Evolutionary conservation across 1,284 basidiomycete genomes (phyloP).

Genomic region (Testicularia cyperi): DNA sequence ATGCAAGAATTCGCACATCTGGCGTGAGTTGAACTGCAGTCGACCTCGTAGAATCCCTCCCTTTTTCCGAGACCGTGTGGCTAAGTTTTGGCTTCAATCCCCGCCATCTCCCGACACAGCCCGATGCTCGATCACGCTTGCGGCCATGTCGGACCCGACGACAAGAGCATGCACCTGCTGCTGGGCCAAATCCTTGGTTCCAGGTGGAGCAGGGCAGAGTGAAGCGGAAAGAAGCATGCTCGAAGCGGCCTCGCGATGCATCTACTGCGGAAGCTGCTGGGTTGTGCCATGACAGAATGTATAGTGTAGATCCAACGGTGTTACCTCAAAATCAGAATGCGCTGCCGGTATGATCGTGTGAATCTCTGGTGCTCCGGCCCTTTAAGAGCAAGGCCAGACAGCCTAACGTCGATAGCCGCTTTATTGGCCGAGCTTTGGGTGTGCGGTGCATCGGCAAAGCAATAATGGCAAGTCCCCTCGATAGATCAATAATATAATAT

Average conservation of each 20-base stretch:
- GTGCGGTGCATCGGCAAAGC: no score
- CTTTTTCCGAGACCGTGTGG: not conserved
- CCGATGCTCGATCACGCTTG: slow-evolving; percentile 32
- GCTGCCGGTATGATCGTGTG: no score
- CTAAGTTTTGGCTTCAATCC: not conserved
- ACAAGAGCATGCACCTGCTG: slow-evolving; percentile 24
- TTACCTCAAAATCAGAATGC: no score
- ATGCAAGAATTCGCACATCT: slow-evolving; percentile 24
- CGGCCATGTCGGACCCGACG: slow-evolving; percentile 17
- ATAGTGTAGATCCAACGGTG: no score
- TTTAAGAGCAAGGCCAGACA: no score
- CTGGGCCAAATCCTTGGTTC: slow-evolving; percentile 26
- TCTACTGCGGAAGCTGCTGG: slow-evolving; percentile 27
- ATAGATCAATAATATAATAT: no score
- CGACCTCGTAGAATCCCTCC: not conserved
- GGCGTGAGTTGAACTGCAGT: slow-evolving; percentile 18
- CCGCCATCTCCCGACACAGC: slow-evolving; percentile 1
- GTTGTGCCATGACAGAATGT: no score
- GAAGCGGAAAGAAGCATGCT: slow-evolving; percentile 5
- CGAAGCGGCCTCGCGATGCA: slow-evolving; percentile 4
- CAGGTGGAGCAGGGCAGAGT: slow-evolving; percentile 5
- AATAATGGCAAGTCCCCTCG: no score
- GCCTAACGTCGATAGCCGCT: no score
- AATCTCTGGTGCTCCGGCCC: no score
- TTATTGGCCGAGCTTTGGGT: no score